Evolutionary conservation across 2,329 filamentous ascomycete genomes (phyloP), one percentile per base, ranked within the genome.

Genomic region (Scedosporium minutisporum): DNA sequence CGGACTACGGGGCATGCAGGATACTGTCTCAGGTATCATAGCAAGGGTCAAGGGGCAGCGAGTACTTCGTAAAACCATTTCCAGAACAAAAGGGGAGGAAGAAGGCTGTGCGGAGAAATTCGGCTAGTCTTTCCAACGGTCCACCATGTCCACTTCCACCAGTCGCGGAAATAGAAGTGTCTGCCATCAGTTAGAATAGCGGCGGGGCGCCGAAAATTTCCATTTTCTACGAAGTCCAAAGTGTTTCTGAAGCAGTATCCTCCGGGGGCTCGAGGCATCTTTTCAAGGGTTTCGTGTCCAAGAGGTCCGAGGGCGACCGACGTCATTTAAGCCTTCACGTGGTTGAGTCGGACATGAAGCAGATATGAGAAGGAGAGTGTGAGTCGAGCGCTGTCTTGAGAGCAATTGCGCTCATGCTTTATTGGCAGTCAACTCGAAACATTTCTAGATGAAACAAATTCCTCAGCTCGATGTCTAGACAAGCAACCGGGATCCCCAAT

Each of bases 371-470:
- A 4, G 33, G 33, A 38, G 33, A 38, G 12, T 12, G 33, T 14
- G 33, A 38, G 33, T 14, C 33, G 33, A 38, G 33, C 33, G 33
- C 33, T 38, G 33, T 38, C 33, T 38, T 38, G 33, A 38, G 33
- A 38, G 33, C 10, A 38, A 38, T 38, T 38, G 33, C 33, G 33
- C 33, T 38, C 46, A 51, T 51, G 7, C 46, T 23, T 23, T 23
- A 27, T 27, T 23, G 16, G 16, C 18, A 42, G 21, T 18, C 21
- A 27, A n/a, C 18, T 23, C 23, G 48, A 61, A 51, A 61, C 48
- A 61, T 46, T 51, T 61, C 18, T 55, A 61, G 46, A 25, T 61
- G 60, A 61, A 61, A 61, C 60, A 44, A 42, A 57, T 48, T 16
- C 44, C n/a, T 27, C 44, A 23, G 23, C n/a, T 51, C 18, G 14